Evolutionary conservation across 495 filamentous ascomycete species (phyloP), one percentile per base, ranked within the genome.

Genomic region (Staphylotrichum tortipilum): DNA sequence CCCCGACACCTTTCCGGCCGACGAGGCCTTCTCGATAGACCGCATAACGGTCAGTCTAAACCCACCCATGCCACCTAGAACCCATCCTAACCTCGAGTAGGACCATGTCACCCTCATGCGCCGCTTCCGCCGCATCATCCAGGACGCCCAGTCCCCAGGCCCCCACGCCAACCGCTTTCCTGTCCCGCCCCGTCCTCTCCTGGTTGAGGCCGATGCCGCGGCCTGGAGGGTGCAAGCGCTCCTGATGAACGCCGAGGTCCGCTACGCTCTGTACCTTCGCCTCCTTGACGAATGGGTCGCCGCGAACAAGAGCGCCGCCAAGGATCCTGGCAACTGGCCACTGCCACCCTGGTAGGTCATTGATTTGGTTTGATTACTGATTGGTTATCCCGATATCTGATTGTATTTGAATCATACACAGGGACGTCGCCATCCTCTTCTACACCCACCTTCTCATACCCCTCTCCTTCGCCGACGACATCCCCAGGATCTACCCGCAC

Each of bases 351-450:
- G 26, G 26, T 28, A 28, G 1, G 26, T 28, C 26, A 5, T 28
- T 0, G 6, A 28, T 28, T n/a, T n/a, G n/a, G n/a, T n/a, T n/a
- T n/a, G n/a, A n/a, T n/a, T n/a, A n/a, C n/a, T n/a, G n/a, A n/a
- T n/a, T n/a, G n/a, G n/a, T n/a, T n/a, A n/a, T n/a, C n/a, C n/a
- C n/a, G n/a, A n/a, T n/a, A n/a, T n/a, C n/a, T n/a, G n/a, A n/a
- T n/a, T n/a, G n/a, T n/a, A n/a, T n/a, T n/a, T n/a, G n/a, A n/a
- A n/a, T n/a, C n/a, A n/a, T n/a, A n/a, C n/a, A n/a, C n/a, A 36
- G 47, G 53, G 49, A 52, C 19, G 48, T 52, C 9, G 49, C 42
- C 28, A 29, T 53, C 36, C 34, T 53, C 22, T 47, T 53, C 18
- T 53, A 53, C 36, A 23, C 43, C 3, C 50, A 53, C 35, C 22